A percentile compares a stretch with the other conserved stretches of the same genome.
These are phyloP conservation scores for Jackrogersella multiformis DNA, from an alignment of 495 filamentous ascomycete genomes.

Conservation along the genomic window DNA sequence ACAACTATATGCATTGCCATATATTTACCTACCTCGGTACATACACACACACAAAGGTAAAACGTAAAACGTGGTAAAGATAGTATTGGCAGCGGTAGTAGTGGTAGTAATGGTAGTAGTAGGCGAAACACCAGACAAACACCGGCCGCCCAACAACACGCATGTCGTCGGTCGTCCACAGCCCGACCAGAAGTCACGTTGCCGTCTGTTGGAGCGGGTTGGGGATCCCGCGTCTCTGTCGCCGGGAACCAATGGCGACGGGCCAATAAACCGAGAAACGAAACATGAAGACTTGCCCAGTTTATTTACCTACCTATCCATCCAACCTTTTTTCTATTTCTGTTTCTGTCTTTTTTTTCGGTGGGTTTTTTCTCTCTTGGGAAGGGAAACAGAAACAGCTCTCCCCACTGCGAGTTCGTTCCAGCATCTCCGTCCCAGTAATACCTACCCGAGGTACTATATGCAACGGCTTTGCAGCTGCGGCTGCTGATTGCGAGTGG, in stretches of 20 bases:
- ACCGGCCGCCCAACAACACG: not conserved
- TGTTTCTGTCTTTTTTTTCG: not conserved
- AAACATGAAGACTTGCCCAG: too few relatives aligned
- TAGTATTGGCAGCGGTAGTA: too few relatives aligned
- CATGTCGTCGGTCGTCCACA: not conserved
- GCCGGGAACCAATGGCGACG: slow-evolving; percentile 3
- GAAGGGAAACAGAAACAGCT: too few relatives aligned
- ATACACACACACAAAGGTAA: too few relatives aligned
- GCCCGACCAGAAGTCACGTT: slow-evolving; percentile 13
- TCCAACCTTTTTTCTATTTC: not conserved
- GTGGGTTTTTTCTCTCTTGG: not conserved
- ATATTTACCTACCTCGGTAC: too few relatives aligned
- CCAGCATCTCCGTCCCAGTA: not conserved
- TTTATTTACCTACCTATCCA: not conserved
- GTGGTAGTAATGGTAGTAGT: too few relatives aligned
- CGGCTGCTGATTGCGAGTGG: too few relatives aligned
- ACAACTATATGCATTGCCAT: too few relatives aligned
- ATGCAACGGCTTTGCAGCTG: not conserved
- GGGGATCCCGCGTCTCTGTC: not conserved
- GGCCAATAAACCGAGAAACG: not conserved
- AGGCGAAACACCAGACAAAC: too few relatives aligned
- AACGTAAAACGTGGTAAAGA: too few relatives aligned
- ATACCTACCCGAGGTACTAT: too few relatives aligned
- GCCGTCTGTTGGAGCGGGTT: slow-evolving; percentile 27
- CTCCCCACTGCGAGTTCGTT: slow-evolving; percentile 1